These are phyloP conservation scores for Dipodascus geniculatus DNA, from an alignment of 805 yeast species.

Conservation along the genomic window DNA sequence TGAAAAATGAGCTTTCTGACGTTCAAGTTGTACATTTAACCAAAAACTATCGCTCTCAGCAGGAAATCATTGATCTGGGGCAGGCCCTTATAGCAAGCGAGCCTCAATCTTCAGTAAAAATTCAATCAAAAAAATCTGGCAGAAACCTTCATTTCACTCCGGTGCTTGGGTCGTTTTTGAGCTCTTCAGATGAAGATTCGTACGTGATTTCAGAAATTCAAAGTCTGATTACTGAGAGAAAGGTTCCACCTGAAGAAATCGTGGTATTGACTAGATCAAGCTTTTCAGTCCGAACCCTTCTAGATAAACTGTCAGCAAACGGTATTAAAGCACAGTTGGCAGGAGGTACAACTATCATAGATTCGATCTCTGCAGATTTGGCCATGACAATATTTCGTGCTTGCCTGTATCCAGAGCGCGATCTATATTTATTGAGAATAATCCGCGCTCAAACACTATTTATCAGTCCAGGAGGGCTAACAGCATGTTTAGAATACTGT, in stretches of 20 bases:
- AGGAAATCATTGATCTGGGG: slow-evolving; percentile 50
- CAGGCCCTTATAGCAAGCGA: neutral
- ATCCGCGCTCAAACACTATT: neutral
- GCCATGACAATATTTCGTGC: neutral
- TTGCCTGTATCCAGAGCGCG: neutral
- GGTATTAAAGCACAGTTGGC: neutral
- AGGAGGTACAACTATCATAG: neutral
- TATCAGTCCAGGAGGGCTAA: neutral
- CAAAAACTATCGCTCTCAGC: slow-evolving; percentile 75
- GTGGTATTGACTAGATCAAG: neutral
- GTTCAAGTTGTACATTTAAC: slow-evolving; percentile 33
- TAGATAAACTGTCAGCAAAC: neutral
- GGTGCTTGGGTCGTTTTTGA: neutral
- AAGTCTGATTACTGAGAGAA: neutral
- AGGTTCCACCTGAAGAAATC: neutral
- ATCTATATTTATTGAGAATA: neutral
- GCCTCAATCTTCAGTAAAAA: neutral
- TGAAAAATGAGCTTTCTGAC: slow-evolving; percentile 34
- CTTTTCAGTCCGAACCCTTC: neutral
- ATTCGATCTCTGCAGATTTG: neutral
- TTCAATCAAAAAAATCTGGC: neutral
- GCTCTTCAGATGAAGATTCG: neutral
- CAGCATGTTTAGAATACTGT: neutral
- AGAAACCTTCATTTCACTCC: neutral
- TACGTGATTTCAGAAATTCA: neutral